phyloP scores from a whole-genome alignment of 345 rosid species.

The Clausena lansium region DNA sequence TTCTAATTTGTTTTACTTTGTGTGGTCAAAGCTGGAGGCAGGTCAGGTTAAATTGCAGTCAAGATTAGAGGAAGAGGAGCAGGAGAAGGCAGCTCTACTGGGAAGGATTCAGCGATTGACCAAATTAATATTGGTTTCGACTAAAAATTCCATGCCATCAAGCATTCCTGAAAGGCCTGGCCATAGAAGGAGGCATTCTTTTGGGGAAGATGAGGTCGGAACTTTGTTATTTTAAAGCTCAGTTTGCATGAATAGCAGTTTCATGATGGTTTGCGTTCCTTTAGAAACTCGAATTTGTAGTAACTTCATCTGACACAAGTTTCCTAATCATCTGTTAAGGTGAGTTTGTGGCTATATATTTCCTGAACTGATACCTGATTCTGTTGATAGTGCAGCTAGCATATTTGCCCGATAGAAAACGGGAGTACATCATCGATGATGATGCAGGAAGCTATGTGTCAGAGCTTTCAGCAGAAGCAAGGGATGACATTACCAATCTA shows the following conservation, averaged over 20 bases:
- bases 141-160: slow-evolving; percentile 59
- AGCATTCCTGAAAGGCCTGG: slow-evolving; percentile 48
- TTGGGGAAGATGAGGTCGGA: slow-evolving; percentile 75
- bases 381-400: slow-evolving; percentile 52
- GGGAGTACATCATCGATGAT: slow-evolving; percentile 55
- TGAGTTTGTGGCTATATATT: slow-evolving; percentile 9
- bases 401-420: slow-evolving; percentile 75
- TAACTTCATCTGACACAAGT: slow-evolving; percentile 9
- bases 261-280: not conserved
- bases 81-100: slow-evolving; percentile 68
- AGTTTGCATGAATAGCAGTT: slow-evolving; percentile 3
- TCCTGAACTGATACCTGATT: slow-evolving; percentile 13
- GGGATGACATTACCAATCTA: slow-evolving; percentile 50
- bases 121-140: slow-evolving; percentile 67
- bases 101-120: slow-evolving; percentile 74
- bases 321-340: slow-evolving; percentile 10
- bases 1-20: slow-evolving; percentile 12
- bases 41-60: slow-evolving; percentile 72
- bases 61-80: slow-evolving; percentile 70
- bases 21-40: slow-evolving; percentile 61
- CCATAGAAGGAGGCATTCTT: slow-evolving; percentile 66
- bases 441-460: slow-evolving; percentile 60
- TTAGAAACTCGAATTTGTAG: not conserved
- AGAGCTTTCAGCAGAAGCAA: slow-evolving; percentile 53
- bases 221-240: slow-evolving; percentile 5